Conservation (phyloP, 345 rosid species). For the Physaria fendleri region DNA sequence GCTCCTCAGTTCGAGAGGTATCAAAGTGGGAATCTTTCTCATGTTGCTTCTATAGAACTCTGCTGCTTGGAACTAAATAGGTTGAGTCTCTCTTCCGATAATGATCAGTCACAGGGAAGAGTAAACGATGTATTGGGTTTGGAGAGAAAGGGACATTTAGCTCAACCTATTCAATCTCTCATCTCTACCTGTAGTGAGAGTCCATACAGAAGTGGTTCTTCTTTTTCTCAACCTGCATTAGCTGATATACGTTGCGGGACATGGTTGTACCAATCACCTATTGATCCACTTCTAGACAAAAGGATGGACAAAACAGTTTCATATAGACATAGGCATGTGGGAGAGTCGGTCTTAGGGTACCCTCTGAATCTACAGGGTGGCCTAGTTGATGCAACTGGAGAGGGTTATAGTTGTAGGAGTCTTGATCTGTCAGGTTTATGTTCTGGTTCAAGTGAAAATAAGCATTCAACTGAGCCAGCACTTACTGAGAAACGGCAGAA, state of each 20-base stretch:
- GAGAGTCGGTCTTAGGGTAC: constrained; percentile 33
- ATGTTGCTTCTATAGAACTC: constrained; percentile 5
- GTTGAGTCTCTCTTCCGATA: constrained; percentile 18
- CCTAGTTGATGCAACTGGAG: constrained; percentile 37
- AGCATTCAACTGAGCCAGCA: constrained; percentile 19
- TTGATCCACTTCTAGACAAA: constrained; percentile 23
- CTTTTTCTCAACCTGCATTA: constrained; percentile 17
- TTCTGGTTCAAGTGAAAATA: constrained; percentile 28
- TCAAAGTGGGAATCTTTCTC: constrained; percentile 28
- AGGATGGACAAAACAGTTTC: constrained; percentile 30
- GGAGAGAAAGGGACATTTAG: constrained; percentile 23
- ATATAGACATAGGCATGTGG: constrained; percentile 25
- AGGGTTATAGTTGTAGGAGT: constrained; percentile 19
- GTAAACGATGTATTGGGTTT: constrained; percentile 24
- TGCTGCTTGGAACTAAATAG: constrained; percentile 24
- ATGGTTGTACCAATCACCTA: constrained; percentile 23
- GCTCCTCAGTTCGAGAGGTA: constrained; percentile 32
- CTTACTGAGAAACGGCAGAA: constrained; percentile 21
- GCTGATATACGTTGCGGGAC: constrained; percentile 22
- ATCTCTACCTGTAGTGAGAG: constrained; percentile 25
- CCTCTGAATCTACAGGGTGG: constrained; percentile 65
- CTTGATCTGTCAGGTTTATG: constrained; percentile 21
- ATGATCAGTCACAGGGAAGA: constrained; percentile 27
- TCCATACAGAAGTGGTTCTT: constrained; percentile 17
- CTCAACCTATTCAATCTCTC: constrained; percentile 24